Percentiles rank a stretch among this genome's conserved stretches.
Evolutionary conservation across 2,329 filamentous ascomycete genomes (phyloP).

Genomic region (Calonectria pteridis): DNA sequence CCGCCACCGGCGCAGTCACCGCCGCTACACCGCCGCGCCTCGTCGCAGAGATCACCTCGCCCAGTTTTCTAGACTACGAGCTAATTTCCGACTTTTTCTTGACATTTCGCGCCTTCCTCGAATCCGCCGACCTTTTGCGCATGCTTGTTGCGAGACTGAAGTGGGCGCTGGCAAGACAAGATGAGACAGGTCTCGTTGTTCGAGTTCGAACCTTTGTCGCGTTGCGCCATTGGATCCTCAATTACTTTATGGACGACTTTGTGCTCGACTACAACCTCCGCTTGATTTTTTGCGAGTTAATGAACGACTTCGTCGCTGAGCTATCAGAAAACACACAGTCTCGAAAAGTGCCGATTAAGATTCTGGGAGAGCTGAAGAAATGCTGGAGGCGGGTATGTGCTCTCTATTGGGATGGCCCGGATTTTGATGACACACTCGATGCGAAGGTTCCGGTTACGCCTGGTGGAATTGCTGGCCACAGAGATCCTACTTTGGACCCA

Average conservation of each 20-base stretch:
- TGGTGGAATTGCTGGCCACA: constrained; percentile 77
- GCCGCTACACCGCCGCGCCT: constrained; percentile 92
- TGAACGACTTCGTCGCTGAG: constrained; percentile 77
- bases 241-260: constrained; percentile 98
- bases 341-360: constrained; percentile 77
- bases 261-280: constrained; percentile 81
- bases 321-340: constrained; percentile 59
- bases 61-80: constrained; percentile 96
- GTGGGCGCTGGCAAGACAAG: constrained; percentile 85
- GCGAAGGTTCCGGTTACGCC: constrained; percentile 78
- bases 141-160: constrained; percentile 87
- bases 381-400: constrained; percentile 95
- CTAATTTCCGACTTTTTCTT: constrained; percentile 98
- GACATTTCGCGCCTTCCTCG: constrained; percentile 90
- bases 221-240: constrained; percentile 95
- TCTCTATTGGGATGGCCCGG: constrained; percentile 85
- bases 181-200: constrained; percentile 93
- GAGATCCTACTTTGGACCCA: constrained; percentile 67
- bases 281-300: constrained; percentile 80
- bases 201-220: constrained; percentile 96
- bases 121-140: constrained; percentile 79
- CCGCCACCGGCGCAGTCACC: constrained; percentile 78
- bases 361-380: constrained; percentile 93
- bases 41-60: constrained; percentile 96
- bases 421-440: constrained; percentile 72